Evolutionary conservation across 2,329 filamentous ascomycete genomes (phyloP).

Genomic region (Aspergillus fischeri): DNA sequence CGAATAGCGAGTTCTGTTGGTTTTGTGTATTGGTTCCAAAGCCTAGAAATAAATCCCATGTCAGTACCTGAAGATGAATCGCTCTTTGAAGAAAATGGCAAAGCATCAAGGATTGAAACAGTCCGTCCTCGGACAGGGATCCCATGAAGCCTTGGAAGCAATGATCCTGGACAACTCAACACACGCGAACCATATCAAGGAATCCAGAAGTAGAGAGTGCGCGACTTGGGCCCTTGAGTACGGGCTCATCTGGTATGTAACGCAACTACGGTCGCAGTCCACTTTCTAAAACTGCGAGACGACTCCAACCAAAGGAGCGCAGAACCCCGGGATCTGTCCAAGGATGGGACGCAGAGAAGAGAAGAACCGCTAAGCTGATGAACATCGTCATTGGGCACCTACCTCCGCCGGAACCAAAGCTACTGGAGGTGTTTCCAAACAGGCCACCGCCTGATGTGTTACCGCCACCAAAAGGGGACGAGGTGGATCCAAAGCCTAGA

Average conservation of each 20-base stretch:
- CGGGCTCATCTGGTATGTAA: not conserved
- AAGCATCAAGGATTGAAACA: slow-evolving; percentile 1
- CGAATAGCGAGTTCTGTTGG: slow-evolving; percentile 34
- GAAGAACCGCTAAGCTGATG: slow-evolving; percentile 24
- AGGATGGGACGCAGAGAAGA: slow-evolving; percentile 10
- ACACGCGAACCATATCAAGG: not conserved
- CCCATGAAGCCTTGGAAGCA: not conserved
- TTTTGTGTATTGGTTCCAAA: slow-evolving; percentile 34
- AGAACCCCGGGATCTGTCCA: slow-evolving; percentile 5
- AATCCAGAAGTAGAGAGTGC: not conserved
- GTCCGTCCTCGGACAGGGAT: slow-evolving; percentile 4
- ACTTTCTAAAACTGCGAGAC: not conserved
- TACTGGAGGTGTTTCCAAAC: slow-evolving; percentile 34
- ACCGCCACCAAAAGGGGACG: slow-evolving; percentile 35
- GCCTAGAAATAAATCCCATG: slow-evolving; percentile 22
- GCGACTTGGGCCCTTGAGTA: not conserved
- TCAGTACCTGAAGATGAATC: slow-evolving; percentile 12
- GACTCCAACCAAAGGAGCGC: not conserved
- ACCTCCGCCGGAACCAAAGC: slow-evolving; percentile 42
- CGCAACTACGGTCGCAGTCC: not conserved
- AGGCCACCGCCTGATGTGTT: slow-evolving; percentile 30
- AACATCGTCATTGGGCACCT: slow-evolving; percentile 27
- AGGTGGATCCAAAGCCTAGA: slow-evolving; percentile 40
- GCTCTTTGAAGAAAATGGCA: not conserved
- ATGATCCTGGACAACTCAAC: not conserved